Base-by-base conservation (phyloP, 2,329 filamentous ascomycete species). In the Harringtonia lauricola region DNA sequence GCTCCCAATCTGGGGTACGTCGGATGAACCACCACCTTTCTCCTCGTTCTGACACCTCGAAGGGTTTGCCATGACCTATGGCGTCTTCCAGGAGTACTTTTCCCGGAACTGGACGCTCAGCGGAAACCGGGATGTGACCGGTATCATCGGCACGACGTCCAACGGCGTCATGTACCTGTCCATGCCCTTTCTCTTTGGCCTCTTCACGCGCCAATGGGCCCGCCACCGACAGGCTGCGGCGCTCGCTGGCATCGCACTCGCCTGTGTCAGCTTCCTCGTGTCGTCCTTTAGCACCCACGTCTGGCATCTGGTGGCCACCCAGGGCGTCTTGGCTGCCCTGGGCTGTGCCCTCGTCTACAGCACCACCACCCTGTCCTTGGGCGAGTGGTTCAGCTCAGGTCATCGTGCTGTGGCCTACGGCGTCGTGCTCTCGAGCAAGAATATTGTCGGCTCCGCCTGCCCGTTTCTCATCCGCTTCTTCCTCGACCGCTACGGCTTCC, bases 81-180 rank as follows among this genome's bases (percentile, higher is more conserved):
- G 43, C 28, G 38, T 45, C 14, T 37, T 45, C 18, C 43, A 45
- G 14, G 42, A 45, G 15, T 29, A 37, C 38, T 45, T 31, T 21
- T 39, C 24, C 17, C 21, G 26, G 22, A 9, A 40, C 22, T 40
- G 42, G 42, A 30, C 42, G 2, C 17, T 36, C 24, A 14, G 29
- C 3, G 38, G 37, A 24, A 22, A 30, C 37, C 30, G 15, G 3
- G 39, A 30, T 37, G 14, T 19, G 6, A 45, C 43, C 3, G 38
- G 43, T 22, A 33, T 45, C 26, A 41, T 45, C 21, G 43, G 43
- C 15, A 45, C 43, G 9, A 45, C 38, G 15, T 24, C 43, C 38
- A 45, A 45, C 24, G 43, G 38, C 13, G 43, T 45, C 38, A 40
- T 45, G 38, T 45, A 45, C 38, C 18, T 45, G 9, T 17, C 43